phyloP scores from a whole-genome alignment of 208 protist species.

The Crithidia bombi region DNA sequence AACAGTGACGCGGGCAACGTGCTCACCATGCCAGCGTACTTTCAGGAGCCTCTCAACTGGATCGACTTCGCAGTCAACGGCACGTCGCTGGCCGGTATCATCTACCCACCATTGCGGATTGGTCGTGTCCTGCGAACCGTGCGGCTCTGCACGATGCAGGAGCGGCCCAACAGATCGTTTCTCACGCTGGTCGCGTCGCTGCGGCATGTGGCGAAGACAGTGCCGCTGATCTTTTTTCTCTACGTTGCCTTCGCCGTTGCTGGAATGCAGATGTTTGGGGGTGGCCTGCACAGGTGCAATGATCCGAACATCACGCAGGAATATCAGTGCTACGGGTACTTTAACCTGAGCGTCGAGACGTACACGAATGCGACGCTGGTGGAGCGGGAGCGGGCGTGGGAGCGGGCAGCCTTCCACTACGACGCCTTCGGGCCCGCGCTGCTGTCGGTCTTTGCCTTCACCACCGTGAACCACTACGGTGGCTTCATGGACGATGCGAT shows the following conservation, averaged over 20 bases:
- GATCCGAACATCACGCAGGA: slow-evolving; percentile 24
- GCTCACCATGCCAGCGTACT: slow-evolving; percentile 37
- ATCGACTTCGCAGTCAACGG: slow-evolving; percentile 55
- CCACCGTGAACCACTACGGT: slow-evolving; percentile 54
- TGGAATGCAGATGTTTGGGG: slow-evolving; percentile 61
- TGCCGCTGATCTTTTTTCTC: slow-evolving; percentile 39
- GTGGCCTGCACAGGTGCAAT: slow-evolving; percentile 45
- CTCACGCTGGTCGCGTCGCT: slow-evolving; percentile 28
- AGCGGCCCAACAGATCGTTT: slow-evolving; percentile 43
- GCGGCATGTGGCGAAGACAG: slow-evolving; percentile 14
- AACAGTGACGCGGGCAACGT: neutral
- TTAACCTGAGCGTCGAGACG: slow-evolving; percentile 11
- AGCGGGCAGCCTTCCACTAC: slow-evolving; percentile 38
- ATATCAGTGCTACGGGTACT: slow-evolving; percentile 28
- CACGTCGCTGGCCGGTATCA: slow-evolving; percentile 48
- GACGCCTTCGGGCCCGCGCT: slow-evolving; percentile 63
- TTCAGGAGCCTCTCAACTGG: slow-evolving; percentile 49
- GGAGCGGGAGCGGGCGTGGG: slow-evolving; percentile 27
- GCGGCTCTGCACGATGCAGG: slow-evolving; percentile 48
- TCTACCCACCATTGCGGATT: slow-evolving; percentile 41
- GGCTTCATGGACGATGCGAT: slow-evolving; percentile 57
- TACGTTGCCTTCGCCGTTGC: slow-evolving; percentile 54
- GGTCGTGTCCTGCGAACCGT: slow-evolving; percentile 46
- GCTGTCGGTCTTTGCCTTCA: slow-evolving; percentile 61
- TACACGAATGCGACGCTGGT: slow-evolving; percentile 9